Evolutionary conservation across 140 eudicot genomes (phyloP), one percentile per base, ranked within the genome.

Genomic region (Bidens hawaiensis): DNA sequence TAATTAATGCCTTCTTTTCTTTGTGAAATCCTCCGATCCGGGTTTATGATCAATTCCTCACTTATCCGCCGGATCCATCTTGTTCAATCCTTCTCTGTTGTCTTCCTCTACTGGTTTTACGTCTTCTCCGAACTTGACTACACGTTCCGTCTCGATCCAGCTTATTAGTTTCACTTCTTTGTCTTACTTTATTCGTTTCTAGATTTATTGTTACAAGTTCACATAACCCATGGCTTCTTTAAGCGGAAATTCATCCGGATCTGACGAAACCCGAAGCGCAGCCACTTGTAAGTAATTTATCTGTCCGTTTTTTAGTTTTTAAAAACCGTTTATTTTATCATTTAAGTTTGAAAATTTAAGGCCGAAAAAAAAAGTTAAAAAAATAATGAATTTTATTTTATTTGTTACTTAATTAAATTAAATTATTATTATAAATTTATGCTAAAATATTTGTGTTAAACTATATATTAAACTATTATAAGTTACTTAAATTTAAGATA

Each of bases 21-120:
- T 26, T 84, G 96, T 63, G 98, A 91, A 84, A 60, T 87, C 67
- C 77, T 80, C 56, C 81, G 82, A 36, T 91, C 96, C 53, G 89
- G 95, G 60, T 84, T 80, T 76, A 84, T 77, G 80, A 85, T 91
- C 55, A 73, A 76, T 72, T 87, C 98, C 47, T 80, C 96, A 12
- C 75, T 84, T 21, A 64, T 88, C 43, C 91, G 96, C 61, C 73
- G 89, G 28, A 80, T 87, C 25, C 98, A 91, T 74, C 90, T 91
- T 36, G 98, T 91, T 64, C 96, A 84, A 78, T 91, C 98, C 11
- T 84, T 91, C 81, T 91, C 98, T 33, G 88, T 80, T 46, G 83
- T 77, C 41, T 91, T 91, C 65, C 98, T 91, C 66, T 91, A 91
- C 81, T 91, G 98, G 98, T 87, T 91, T 64, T 91, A 91, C 76